Evolutionary conservation across 129 eudicot species (phyloP), one percentile per base, ranked within the genome.

Genomic region (Ambrosia artemisiifolia): DNA sequence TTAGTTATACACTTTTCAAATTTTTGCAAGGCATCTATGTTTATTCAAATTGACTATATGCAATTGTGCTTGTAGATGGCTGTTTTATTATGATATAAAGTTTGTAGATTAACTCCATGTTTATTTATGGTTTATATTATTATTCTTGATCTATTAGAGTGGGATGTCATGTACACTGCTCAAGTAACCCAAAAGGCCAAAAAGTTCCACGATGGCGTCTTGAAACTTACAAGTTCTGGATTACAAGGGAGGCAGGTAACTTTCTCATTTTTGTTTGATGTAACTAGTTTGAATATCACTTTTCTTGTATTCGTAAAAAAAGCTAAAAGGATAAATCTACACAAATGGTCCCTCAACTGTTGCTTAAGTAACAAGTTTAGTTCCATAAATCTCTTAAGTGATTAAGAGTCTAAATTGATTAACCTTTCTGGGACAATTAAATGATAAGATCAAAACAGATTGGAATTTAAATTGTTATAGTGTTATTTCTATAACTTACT

Each of bases 141-240:
- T 48, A 17, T 56, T 67, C 40, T 44, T 43, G 6, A 63, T 43
- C 34, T 75, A 57, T 44, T 70, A 86, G 89, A 84, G 73, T 87
- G 87, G 88, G 78, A 84, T 3, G 92, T 70, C 12, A 72, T 83
- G 82, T 87, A 87, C 77, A 84, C 92, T 67, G 55, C 84, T 59
- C 91, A 86, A 77, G 47, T 78, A 70, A 83, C 87, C 61, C 86
- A 75, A 73, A 76, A 71, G 75, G 68, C 79, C 70, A 84, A 87
- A 78, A 84, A 81, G 71, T 84, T 75, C 67, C 82, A 84, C 17
- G 71, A 65, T 69, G 92, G 88, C 3, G 43, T 87, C 61, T 78
- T 87, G 49, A 84, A 68, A 59, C 81, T 84, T 78, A 69, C 79
- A 64, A 66, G 80, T 33, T 74, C 73, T 70, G 86, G 88, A 44